Base-by-base conservation (phyloP, 495 filamentous ascomycete species). In the Parathielavia hyrcaniae region DNA sequence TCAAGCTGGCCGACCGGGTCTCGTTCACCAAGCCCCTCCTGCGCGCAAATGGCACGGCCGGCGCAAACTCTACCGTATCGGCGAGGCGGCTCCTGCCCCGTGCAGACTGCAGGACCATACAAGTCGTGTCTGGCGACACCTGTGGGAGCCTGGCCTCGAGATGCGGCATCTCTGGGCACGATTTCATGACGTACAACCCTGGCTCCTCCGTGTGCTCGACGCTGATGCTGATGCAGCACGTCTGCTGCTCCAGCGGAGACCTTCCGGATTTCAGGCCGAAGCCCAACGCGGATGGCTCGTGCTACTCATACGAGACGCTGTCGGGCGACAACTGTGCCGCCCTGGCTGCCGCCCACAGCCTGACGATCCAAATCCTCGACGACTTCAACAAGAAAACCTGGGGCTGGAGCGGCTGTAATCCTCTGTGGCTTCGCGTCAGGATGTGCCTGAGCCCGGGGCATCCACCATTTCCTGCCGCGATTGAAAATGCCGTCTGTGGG, bases 391-490 rank as follows among this genome's bases (percentile, higher is more conserved):
- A 69, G 22, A 58, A 71, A 1, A 79, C 75, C 12, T 82, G 78
- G 77, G 79, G 69, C 36, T 82, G 77, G 77, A 61, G 48, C 17
- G 76, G 75, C 39, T 83, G 80, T 61, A 52, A 57, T 8, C 34
- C 44, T 11, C 57, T 82, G 1, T 43, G 60, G 43, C 22, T 32
- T 0, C 61, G 55, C 5, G 45, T 55, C 10, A 49, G 50, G 12
- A 80, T 83, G 17, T 82, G 81, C 59, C 41, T 83, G 3, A 81
- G 78, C 61, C 56, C 61, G 2, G 81, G 81, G 6, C 26, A 41
- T 0, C 65, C 80, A 4, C 77, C 79, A 0, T 61, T 82, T 64
- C 81, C 80, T 1, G 61, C 71, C 8, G 49, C 59, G 0, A 23
- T 76, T 0, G 19, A 61, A 0, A 72, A 71, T 30, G 68, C 74